Evolutionary conservation across 2,329 filamentous ascomycete genomes (phyloP).

Genomic region (Colletotrichum caudatum): DNA sequence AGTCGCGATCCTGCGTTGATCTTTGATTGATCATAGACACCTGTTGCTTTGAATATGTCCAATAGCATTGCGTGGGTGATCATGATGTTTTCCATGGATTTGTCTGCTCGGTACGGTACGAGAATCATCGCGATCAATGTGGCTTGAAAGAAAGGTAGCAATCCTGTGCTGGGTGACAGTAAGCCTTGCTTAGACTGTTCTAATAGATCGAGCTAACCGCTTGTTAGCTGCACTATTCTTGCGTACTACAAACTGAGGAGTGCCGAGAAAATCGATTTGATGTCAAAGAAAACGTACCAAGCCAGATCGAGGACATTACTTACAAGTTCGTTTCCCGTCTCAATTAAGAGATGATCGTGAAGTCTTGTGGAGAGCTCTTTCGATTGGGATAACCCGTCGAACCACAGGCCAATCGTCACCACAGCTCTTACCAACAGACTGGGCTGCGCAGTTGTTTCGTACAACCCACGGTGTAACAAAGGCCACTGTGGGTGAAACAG

Average conservation of each 20-base stretch:
- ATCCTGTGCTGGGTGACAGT: slow-evolving; percentile 10
- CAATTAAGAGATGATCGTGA: slow-evolving; percentile 24
- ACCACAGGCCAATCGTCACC: slow-evolving; percentile 31
- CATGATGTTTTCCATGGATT: slow-evolving; percentile 31
- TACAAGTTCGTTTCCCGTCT: slow-evolving; percentile 27
- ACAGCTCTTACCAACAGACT: slow-evolving; percentile 22
- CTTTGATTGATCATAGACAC: slow-evolving; percentile 23
- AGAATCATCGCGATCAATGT: slow-evolving; percentile 27
- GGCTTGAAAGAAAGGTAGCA: slow-evolving; percentile 29
- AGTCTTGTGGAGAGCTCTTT: slow-evolving; percentile 11
- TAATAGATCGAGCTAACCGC: slow-evolving; percentile 12
- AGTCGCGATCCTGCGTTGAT: slow-evolving; percentile 21
- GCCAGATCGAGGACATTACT: neutral
- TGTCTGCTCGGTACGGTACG: slow-evolving; percentile 30
- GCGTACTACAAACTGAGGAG: neutral
- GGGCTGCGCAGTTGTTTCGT: slow-evolving; percentile 16
- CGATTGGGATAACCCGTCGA: slow-evolving; percentile 2
- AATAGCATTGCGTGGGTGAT: slow-evolving; percentile 31
- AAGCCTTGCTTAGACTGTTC: slow-evolving; percentile 27
- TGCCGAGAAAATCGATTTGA: neutral
- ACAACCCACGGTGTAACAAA: slow-evolving; percentile 27
- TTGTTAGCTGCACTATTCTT: neutral
- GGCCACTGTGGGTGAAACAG: slow-evolving; percentile 34
- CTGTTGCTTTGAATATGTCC: slow-evolving; percentile 28
- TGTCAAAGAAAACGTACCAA: too few relatives aligned